Evolutionary conservation across 1,139 yeast genomes (phyloP).

Genomic region (Sugiyamaella xylanicola): DNA sequence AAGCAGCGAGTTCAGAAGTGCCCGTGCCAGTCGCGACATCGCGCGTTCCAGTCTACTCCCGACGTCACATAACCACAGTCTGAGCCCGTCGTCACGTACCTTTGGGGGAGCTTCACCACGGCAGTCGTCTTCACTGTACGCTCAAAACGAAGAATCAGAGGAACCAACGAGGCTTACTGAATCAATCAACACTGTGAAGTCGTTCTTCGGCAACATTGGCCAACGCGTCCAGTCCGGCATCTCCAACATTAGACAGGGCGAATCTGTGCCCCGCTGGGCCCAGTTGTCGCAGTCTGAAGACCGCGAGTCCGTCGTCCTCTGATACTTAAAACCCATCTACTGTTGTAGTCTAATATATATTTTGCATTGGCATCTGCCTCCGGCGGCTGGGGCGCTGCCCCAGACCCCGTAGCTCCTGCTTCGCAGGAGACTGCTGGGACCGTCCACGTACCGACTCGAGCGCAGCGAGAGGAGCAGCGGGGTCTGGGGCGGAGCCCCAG

Average conservation of each 20-base stretch:
- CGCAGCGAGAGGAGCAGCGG: too few species aligned
- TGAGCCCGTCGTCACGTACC: background rate
- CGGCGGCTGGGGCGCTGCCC: too few species aligned
- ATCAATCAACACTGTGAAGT: slow-evolving; percentile 20
- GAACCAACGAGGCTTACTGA: slow-evolving; percentile 12
- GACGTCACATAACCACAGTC: background rate
- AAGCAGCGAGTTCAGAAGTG: background rate
- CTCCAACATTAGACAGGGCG: slow-evolving; percentile 10
- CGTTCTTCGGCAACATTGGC: slow-evolving; percentile 30
- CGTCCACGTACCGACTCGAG: too few species aligned
- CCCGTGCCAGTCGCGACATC: background rate
- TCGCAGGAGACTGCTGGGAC: too few species aligned
- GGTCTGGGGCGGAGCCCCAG: too few species aligned
- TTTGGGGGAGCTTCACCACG: background rate
- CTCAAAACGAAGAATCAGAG: background rate
- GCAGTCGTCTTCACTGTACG: background rate
- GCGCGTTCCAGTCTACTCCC: background rate
- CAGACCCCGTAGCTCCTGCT: too few species aligned
- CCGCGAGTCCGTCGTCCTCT: slow-evolving; percentile 13
- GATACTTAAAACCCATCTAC: slow-evolving; percentile 9
- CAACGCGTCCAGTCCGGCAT: slow-evolving; percentile 29
- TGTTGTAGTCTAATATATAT: slow-evolving; percentile 5
- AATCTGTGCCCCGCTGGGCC: slow-evolving; percentile 4
- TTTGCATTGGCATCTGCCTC: slow-evolving; percentile 7
- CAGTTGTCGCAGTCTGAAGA: slow-evolving; percentile 5